Conservation (phyloP, 306 rosid species). For the Quillaja saponaria region DNA sequence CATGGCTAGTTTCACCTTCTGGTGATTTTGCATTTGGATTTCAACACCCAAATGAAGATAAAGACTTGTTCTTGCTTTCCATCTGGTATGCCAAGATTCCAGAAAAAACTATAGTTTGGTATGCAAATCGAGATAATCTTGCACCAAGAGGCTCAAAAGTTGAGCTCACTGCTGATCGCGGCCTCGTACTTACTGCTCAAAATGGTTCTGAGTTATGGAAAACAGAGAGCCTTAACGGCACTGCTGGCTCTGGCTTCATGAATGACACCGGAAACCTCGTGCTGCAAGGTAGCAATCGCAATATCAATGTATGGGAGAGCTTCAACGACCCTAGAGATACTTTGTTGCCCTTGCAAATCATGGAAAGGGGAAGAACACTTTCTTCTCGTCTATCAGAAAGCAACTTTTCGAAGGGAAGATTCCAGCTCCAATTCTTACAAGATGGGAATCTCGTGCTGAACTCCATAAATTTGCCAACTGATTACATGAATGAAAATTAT, state of each 20-base stretch:
- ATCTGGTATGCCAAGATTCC: conserved; percentile 21
- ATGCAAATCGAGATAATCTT: conserved; percentile 30
- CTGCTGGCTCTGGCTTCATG: conserved; percentile 21
- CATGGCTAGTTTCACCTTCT: conserved; percentile 30
- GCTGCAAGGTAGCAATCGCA: not conserved
- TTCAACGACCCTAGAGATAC: no score
- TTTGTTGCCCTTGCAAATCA: conserved; percentile 35
- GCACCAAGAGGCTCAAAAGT: not conserved
- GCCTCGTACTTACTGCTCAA: conserved; percentile 36
- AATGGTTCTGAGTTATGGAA: conserved; percentile 39
- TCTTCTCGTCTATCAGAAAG: conserved; percentile 37
- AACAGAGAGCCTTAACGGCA: conserved; percentile 7
- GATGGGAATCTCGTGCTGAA: no score
- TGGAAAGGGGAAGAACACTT: conserved; percentile 11
- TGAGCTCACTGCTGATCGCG: conserved; percentile 12
- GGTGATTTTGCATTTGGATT: conserved; percentile 42
- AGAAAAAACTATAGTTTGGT: conserved; percentile 17
- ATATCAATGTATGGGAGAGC: no score
- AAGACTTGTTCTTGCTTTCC: conserved; percentile 28
- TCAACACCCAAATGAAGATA: not conserved
- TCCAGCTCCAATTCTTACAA: not conserved
- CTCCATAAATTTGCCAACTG: conserved; percentile 1
- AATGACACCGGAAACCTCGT: conserved; percentile 32
- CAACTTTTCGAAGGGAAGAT: conserved; percentile 31
- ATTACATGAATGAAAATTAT: not conserved